phyloP scores from a whole-genome alignment of 1,284 basidiomycete species.

The Ceratobasidium sp. region DNA sequence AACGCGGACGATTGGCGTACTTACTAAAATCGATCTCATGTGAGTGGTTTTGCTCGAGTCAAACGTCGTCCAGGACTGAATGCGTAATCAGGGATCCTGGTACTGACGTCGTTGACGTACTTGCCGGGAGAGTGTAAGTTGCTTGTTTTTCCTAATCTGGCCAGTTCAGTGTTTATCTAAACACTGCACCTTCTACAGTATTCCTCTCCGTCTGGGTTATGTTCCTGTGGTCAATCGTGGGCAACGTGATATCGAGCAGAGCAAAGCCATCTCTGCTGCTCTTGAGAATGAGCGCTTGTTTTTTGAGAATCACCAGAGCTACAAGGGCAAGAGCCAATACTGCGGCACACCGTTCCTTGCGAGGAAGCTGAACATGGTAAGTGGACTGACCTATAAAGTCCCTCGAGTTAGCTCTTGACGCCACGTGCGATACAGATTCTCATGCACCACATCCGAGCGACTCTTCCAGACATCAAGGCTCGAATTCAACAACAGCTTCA shows the following conservation, averaged over 20 bases:
- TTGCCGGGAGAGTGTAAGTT: slow-evolving; percentile 82
- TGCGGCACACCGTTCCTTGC: slow-evolving; percentile 98
- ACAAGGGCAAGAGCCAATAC: slow-evolving; percentile 93
- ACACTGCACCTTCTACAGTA: slow-evolving; percentile 56
- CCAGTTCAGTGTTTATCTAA: neutral
- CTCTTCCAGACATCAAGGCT: slow-evolving; percentile 95
- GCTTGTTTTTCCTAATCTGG: slow-evolving; percentile 6
- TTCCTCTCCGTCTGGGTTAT: slow-evolving; percentile 94
- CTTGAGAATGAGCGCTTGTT: slow-evolving; percentile 90
- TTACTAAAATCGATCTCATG: slow-evolving; percentile 99
- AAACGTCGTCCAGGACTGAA: neutral
- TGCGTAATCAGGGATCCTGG: slow-evolving; percentile 80
- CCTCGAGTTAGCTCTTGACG: slow-evolving; percentile 10
- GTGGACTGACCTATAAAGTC: slow-evolving; percentile 45
- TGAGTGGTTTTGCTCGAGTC: slow-evolving; percentile 56
- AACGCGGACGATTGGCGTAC: slow-evolving; percentile 92
- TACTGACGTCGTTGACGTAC: slow-evolving; percentile 97
- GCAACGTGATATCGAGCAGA: slow-evolving; percentile 93
- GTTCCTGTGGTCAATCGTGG: slow-evolving; percentile 96
- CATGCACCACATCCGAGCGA: slow-evolving; percentile 97
- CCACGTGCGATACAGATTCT: slow-evolving; percentile 70
- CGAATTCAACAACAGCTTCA: slow-evolving; percentile 88
- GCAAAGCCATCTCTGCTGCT: slow-evolving; percentile 84
- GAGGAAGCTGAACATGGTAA: slow-evolving; percentile 92
- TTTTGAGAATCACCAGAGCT: slow-evolving; percentile 93